These are phyloP conservation scores for Hepatocystis sp. DNA, from an alignment of 169 alveolate genomes.

Conservation along the genomic window DNA sequence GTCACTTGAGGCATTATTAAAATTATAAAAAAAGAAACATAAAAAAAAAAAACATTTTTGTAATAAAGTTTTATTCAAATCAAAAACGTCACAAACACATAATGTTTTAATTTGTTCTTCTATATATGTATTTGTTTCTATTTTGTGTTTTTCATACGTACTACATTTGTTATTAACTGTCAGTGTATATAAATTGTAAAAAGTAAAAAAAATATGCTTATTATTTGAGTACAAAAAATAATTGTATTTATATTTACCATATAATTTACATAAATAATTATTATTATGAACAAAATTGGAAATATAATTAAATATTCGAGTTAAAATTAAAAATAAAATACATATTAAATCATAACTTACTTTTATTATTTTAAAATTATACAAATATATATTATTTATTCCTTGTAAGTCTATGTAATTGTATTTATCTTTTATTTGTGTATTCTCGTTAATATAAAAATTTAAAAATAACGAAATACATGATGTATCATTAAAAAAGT, in stretches of 20 bases:
- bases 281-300: slow-evolving; percentile 30
- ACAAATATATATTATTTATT: slow-evolving; percentile 43
- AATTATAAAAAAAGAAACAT: slow-evolving; percentile 45
- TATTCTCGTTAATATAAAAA: slow-evolving; percentile 23
- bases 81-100: slow-evolving; percentile 23
- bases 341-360: slow-evolving; percentile 37
- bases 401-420: slow-evolving; percentile 9
- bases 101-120: slow-evolving; percentile 4
- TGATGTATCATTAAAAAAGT: slow-evolving; percentile 30
- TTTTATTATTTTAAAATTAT: slow-evolving; percentile 30
- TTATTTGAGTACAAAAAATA: slow-evolving; percentile 24
- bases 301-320: slow-evolving; percentile 25
- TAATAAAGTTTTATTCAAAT: slow-evolving; percentile 27
- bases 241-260: slow-evolving; percentile 52
- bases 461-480: slow-evolving; percentile 19
- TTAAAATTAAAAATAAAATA: slow-evolving; percentile 7
- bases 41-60: slow-evolving; percentile 46
- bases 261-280: slow-evolving; percentile 11
- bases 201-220: slow-evolving; percentile 20
- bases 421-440: slow-evolving; percentile 20
- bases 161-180: too few species aligned
- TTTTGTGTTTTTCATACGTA: too few species aligned
- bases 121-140: too few species aligned
- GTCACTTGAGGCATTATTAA: slow-evolving; percentile 15
- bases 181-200: slow-evolving; percentile 40